These are phyloP conservation scores for Mycena albidolilacea DNA, from an alignment of 768 basidiomycete species.

Conservation along the genomic window DNA sequence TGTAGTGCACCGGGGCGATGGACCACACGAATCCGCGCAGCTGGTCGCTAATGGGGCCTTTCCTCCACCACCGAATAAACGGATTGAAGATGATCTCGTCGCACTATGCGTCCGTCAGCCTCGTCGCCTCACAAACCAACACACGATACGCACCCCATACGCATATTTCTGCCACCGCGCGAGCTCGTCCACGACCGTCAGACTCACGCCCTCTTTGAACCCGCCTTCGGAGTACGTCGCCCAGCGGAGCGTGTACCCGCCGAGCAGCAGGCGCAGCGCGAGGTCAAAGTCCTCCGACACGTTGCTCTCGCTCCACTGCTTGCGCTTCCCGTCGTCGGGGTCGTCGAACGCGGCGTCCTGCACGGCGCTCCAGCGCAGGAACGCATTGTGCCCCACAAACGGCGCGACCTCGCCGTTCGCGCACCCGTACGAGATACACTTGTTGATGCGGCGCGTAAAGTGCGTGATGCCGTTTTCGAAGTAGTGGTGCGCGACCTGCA, in stretches of 20 bases:
- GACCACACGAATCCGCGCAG: slow-evolving; percentile 85
- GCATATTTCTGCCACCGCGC: slow-evolving; percentile 91
- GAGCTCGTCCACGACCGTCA: slow-evolving; percentile 71
- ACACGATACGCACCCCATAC: slow-evolving; percentile 55
- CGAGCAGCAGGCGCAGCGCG: slow-evolving; percentile 76
- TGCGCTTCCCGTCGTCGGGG: slow-evolving; percentile 70
- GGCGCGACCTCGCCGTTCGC: slow-evolving; percentile 88
- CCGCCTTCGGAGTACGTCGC: slow-evolving; percentile 88
- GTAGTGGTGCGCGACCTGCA: slow-evolving; percentile 91
- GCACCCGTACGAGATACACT: slow-evolving; percentile 81
- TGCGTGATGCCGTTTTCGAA: slow-evolving; percentile 93
- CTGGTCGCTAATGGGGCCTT: slow-evolving; percentile 85
- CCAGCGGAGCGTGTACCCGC: slow-evolving; percentile 84
- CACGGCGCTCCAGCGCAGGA: slow-evolving; percentile 88
- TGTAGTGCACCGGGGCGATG: slow-evolving; percentile 83
- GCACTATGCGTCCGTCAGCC: slow-evolving; percentile 49
- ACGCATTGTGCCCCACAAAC: slow-evolving; percentile 91
- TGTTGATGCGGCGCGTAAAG: slow-evolving; percentile 92
- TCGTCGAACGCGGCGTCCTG: slow-evolving; percentile 88
- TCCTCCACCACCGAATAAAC: slow-evolving; percentile 78
- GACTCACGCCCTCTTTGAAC: slow-evolving; percentile 88
- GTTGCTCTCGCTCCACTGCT: slow-evolving; percentile 83
- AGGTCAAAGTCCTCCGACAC: slow-evolving; percentile 90
- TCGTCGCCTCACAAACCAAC: background rate
- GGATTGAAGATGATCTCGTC: slow-evolving; percentile 92